Base-by-base conservation (phyloP, 768 basidiomycete genomes). In the Leccinum barrowsii region DNA sequence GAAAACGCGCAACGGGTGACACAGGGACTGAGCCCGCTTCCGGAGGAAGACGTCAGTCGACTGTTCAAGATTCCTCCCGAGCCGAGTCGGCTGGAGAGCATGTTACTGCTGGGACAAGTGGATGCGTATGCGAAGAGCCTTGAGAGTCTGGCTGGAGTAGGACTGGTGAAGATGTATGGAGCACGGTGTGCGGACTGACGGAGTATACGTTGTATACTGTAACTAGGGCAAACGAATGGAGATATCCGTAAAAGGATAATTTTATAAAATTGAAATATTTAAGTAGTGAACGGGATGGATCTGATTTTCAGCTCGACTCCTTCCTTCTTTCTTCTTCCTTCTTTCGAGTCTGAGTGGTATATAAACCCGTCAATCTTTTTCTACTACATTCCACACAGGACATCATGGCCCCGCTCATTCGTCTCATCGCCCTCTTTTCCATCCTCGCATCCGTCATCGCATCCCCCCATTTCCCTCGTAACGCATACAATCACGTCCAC, bases 51-150 rank as follows among this genome's bases (percentile, higher is more conserved):
- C 66, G 83, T 92, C 34, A 80, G 83, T 67, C 81, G 93, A 61
- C 68, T 94, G 69, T 94, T 93, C 80, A 93, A 89, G 76, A 90
- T 94, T 37, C 90, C 93, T 7, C 77, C 85, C 21, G 94, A 96
- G 68, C 94, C 94, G 22, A 93, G 85, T 70, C 83, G 94, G 59
- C 73, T 97, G 62, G 94, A 96, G 66, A 88, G 91, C 72, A 78
- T 93, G 84, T 72, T 95, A 71, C 65, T 94, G 57, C 77, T 94
- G 42, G 94, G 93, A 12, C 91, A 92, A 76, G 84, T 95, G 61
- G 94, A 96, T 73, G 90, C 84, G 7, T 86, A 90, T 64, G 89
- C 87, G 35, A 89, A 86, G 79, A 88, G 82, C 56, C 76, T 96
- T 61, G 90, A 82, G 54, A 81, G 81, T 59, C 81, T 77, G 35